Base-by-base conservation (phyloP, 2,329 filamentous ascomycete genomes). In the Alternaria brassicicola region DNA sequence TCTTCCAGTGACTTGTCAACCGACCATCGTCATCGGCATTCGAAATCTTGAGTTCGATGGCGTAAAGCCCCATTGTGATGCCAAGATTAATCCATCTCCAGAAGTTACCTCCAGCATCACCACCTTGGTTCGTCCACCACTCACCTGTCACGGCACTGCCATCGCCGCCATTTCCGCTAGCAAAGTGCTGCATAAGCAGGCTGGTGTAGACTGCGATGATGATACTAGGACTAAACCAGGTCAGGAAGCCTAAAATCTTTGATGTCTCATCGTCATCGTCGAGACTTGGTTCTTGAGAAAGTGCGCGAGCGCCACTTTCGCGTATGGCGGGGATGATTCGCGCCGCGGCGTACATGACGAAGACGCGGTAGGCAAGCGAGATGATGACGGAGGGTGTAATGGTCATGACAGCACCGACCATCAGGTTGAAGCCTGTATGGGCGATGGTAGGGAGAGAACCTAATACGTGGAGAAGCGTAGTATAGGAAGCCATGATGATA, bases 401-500 rank as follows among this genome's bases (percentile, higher is more conserved):
- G 39, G 94, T 97, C 78, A 95, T 92, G 74, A 98, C 91, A 21
- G 95, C 95, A 10, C 94, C 93, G 57, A 93, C 88, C 66, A 97
- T 86, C 70, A 98, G 92, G 63, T 89, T 91, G 70, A 96, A 89
- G 0, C 89, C 90, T 0, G 92, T 93, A 76, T 91, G 90, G 4
- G 96, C 88, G 26, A 91, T 93, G 3, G 86, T 89, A 3, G 92
- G 94, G n/a, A 97, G 83, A 4, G 89, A 89, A 55, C 91, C 90
- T 35, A 98, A 82, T 45, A 93, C 86, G 68, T 96, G 91, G 45
- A 97, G 83, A 41, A 98, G 82, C 0, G 94, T 97, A 25, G 93
- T 94, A 78, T 97, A 98, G 6, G 93, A 97, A 5, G 94, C 95
- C 94, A 98, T 98, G 77, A 99, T 94, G 64, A 98, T 93, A 1